phyloP scores from a whole-genome alignment of 2,329 filamentous ascomycete species.

The Scedosporium boydii region DNA sequence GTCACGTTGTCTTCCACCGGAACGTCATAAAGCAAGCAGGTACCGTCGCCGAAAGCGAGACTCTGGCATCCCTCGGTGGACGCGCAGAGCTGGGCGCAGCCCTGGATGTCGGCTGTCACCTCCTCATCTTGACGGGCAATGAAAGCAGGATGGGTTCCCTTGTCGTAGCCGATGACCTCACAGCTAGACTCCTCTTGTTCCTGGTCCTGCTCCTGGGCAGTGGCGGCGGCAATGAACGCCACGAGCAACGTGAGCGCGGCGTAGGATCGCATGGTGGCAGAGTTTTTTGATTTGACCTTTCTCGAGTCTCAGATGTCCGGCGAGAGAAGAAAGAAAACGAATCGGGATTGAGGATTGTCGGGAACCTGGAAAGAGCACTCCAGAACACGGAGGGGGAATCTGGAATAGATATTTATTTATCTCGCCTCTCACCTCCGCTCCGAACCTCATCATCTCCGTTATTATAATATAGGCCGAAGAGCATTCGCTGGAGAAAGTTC shows the following conservation, averaged over 20 bases:
- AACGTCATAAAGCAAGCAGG: constrained; percentile 3
- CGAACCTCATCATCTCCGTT: background rate
- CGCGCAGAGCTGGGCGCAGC: constrained; percentile 1
- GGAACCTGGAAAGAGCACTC: background rate
- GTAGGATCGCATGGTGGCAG: background rate
- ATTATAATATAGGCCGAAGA: background rate
- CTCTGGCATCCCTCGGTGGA: background rate
- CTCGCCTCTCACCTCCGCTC: background rate
- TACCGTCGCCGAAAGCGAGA: constrained; percentile 3
- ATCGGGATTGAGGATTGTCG: background rate
- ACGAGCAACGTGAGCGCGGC: background rate
- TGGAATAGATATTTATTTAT: background rate
- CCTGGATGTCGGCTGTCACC: constrained; percentile 8
- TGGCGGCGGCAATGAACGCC: background rate
- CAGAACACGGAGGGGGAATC: background rate
- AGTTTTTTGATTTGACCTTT: background rate
- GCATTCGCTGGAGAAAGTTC: background rate
- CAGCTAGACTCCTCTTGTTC: background rate
- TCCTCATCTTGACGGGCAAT: constrained; percentile 9
- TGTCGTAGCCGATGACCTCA: constrained; percentile 5
- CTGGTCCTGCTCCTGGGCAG: background rate
- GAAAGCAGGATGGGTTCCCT: constrained; percentile 9
- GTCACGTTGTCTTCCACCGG: background rate
- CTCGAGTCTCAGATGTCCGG: background rate
- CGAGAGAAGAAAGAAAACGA: background rate